These are phyloP conservation scores for Volvox reticuliferus DNA, from an alignment of 139 green algal species.

Conservation along the genomic window DNA sequence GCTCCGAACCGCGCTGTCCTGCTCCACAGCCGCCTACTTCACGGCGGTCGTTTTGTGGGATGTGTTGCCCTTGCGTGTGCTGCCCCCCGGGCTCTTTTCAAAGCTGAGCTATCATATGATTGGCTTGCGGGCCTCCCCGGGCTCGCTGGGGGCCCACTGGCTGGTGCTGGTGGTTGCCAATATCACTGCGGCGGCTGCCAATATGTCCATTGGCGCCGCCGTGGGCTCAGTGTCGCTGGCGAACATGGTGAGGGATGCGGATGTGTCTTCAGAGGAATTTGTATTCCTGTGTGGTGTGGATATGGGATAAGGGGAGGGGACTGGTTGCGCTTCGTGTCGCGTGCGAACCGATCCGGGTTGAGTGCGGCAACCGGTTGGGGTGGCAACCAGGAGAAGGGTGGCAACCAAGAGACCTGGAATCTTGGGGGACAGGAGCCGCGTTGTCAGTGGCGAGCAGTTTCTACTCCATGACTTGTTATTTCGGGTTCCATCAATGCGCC, in stretches of 20 bases:
- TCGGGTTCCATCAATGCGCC: not conserved
- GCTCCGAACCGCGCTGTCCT: not conserved
- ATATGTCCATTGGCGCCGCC: constrained; percentile 77
- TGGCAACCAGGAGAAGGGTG: too few relatives aligned
- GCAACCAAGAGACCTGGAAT: too few relatives aligned
- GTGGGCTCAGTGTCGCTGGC: constrained; percentile 67
- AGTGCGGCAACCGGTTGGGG: too few relatives aligned
- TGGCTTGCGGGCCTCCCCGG: constrained; percentile 60
- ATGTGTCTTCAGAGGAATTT: not conserved
- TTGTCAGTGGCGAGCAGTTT: too few relatives aligned
- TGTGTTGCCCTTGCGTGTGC: constrained; percentile 76
- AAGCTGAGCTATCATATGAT: constrained; percentile 74
- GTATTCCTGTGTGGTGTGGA: too few relatives aligned
- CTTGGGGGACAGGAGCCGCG: too few relatives aligned
- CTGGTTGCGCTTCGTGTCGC: too few relatives aligned
- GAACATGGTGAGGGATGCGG: constrained; percentile 64
- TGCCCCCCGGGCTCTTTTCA: constrained; percentile 77
- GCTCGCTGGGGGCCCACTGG: constrained; percentile 52
- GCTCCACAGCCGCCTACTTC: constrained; percentile 69
- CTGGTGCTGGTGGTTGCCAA: constrained; percentile 71
- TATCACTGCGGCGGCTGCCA: constrained; percentile 67
- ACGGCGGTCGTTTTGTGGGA: constrained; percentile 75
- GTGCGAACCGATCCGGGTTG: too few relatives aligned
- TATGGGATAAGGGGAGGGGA: not conserved
- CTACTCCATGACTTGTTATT: not conserved